Evolutionary conservation across 257 asterid species (phyloP), one percentile per base, ranked within the genome.

Genomic region (Haberlea rhodopensis): DNA sequence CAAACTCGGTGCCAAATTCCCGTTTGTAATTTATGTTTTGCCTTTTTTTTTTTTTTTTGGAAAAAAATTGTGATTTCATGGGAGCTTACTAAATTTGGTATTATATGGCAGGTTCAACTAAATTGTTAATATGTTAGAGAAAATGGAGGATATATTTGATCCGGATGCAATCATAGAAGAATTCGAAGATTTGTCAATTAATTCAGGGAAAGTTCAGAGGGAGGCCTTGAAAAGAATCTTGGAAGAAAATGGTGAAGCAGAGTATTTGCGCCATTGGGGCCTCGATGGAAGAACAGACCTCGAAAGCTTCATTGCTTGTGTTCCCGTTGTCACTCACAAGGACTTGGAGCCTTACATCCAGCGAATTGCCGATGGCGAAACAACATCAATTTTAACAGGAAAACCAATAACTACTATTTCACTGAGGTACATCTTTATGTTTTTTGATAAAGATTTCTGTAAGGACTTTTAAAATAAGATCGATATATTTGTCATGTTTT

Each of bases 341-440:
- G 95, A 94, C 73, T 86, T 94, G 73, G 95, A 88, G 24, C 88
- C 92, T 79, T 88, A 82, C 51, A 90, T 94, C 67, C 87, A 82
- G 57, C 66, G 79, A 51, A 86, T 87, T 40, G 94, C 89, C 19
- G 96, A 94, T 49, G 97, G 97, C 4, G 84, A 71, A n/a, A 76
- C 40, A 60, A 74, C 87, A 3, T 78, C 87, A 6, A 64, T 82
- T 61, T 90, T 94, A 63, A 94, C 97, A 11, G 78, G 67, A 56
- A 88, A 87, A 57, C 94, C 95, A 2, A 84, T 94, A 20, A 85
- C 95, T 25, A 79, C 91, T 37, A 94, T 94, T 73, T 94, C 99
- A 8, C 80, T 94, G 71, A 94, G 95, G 99, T 94, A 60, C 8
- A 25, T 20, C 48, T 59, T 51, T 32, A 6, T 45, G 43, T 43